phyloP scores from a whole-genome alignment of 108 stramenopile genomes.

The Asterionellopsis glacialis region DNA sequence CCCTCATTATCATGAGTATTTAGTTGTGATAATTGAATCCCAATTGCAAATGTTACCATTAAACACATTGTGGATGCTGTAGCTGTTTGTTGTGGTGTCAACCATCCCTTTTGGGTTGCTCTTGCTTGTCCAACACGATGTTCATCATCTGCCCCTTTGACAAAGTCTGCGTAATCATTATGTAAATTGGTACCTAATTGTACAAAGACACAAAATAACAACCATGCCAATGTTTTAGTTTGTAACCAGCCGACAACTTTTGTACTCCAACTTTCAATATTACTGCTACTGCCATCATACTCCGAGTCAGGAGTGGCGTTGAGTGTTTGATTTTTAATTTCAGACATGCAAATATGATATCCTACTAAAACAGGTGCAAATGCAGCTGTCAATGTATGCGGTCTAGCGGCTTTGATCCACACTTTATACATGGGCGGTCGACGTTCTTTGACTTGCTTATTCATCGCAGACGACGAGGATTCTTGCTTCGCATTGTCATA shows the following conservation, averaged over 20 bases:
- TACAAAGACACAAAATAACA: slow-evolving; percentile 51
- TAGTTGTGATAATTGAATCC: slow-evolving; percentile 27
- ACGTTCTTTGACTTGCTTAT: background rate
- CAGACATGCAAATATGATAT: slow-evolving; percentile 13
- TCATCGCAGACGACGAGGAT: too few relatives aligned
- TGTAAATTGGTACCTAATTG: slow-evolving; percentile 88
- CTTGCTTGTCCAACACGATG: slow-evolving; percentile 84
- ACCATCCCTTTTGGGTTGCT: slow-evolving; percentile 88
- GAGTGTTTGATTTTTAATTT: slow-evolving; percentile 3
- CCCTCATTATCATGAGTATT: too few relatives aligned
- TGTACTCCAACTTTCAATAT: too few relatives aligned
- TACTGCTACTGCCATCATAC: too few relatives aligned
- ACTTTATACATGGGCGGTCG: slow-evolving; percentile 68
- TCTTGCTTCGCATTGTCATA: too few relatives aligned
- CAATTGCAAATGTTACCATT: slow-evolving; percentile 36
- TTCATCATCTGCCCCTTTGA: slow-evolving; percentile 79
- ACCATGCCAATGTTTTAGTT: slow-evolving; percentile 17
- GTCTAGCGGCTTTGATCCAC: slow-evolving; percentile 76
- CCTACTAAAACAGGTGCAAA: slow-evolving; percentile 70
- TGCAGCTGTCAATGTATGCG: slow-evolving; percentile 86
- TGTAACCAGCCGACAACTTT: too few relatives aligned
- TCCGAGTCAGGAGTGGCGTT: too few relatives aligned
- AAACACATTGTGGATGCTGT: slow-evolving; percentile 50
- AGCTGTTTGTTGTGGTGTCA: slow-evolving; percentile 68
- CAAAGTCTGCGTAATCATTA: slow-evolving; percentile 91